Evolutionary conservation across 1,284 basidiomycete species (phyloP).

Genomic region (Phylloporus gajari): DNA sequence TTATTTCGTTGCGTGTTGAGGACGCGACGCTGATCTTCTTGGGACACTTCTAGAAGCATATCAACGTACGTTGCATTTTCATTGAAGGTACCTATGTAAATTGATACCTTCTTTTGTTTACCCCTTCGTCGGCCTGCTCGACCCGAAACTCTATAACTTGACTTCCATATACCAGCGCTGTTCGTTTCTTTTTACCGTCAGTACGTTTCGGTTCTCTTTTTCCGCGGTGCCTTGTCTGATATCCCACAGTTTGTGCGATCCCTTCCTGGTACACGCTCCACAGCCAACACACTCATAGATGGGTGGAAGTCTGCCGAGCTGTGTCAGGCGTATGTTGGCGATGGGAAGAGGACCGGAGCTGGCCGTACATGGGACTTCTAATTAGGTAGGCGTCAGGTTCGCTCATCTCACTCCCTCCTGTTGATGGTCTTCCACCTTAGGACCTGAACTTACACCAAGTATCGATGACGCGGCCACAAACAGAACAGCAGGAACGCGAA

Average conservation of each 20-base stretch:
- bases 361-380: conserved; percentile 83
- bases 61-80: conserved; percentile 66
- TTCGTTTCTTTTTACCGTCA: conserved; percentile 84
- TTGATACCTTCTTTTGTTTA: conserved; percentile 41
- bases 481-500: conserved; percentile 80
- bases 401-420: not conserved
- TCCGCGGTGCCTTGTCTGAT: conserved; percentile 8
- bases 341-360: conserved; percentile 87
- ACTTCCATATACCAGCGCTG: conserved; percentile 78
- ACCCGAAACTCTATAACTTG: conserved; percentile 79
- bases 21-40: conserved; percentile 17
- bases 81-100: not conserved
- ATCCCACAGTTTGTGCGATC: conserved; percentile 73
- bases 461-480: conserved; percentile 64
- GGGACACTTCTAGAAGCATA: conserved; percentile 66
- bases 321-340: conserved; percentile 72
- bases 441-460: conserved; percentile 86
- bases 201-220: conserved; percentile 55
- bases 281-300: conserved; percentile 80
- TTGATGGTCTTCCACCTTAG: conserved; percentile 33
- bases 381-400: conserved; percentile 60
- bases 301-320: conserved; percentile 79
- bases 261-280: conserved; percentile 80
- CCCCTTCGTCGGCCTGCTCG: conserved; percentile 80
- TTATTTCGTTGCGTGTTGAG: not conserved